Conservation (phyloP, 2,329 filamentous ascomycete genomes). For the Sarocladiaceae sp. region DNA sequence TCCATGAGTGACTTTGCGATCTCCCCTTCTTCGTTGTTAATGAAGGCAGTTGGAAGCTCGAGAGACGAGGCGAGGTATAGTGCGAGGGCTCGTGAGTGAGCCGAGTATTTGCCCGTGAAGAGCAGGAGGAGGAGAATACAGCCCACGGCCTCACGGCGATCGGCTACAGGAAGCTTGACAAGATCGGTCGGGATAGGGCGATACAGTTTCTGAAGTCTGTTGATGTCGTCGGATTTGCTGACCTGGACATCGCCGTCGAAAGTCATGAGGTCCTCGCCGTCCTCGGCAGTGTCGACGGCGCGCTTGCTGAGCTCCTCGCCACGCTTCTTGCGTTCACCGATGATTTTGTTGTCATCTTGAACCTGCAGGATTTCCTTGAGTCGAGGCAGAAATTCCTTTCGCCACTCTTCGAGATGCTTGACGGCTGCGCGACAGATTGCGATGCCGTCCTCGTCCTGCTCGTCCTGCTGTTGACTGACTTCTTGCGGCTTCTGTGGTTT, state of each 20-base stretch:
- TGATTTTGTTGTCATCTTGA: constrained; percentile 40
- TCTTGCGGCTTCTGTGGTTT: constrained; percentile 7
- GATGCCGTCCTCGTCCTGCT: constrained; percentile 16
- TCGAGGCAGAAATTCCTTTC: constrained; percentile 59
- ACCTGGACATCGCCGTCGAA: constrained; percentile 27
- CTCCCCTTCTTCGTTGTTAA: constrained; percentile 66
- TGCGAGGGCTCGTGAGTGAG: constrained; percentile 63
- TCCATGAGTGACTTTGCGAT: constrained; percentile 70
- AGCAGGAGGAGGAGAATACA: constrained; percentile 65
- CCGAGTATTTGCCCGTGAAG: constrained; percentile 67
- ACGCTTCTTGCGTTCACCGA: constrained; percentile 39
- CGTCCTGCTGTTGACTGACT: neutral
- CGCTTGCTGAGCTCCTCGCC: constrained; percentile 34
- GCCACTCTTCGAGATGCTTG: constrained; percentile 71
- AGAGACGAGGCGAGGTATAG: constrained; percentile 64
- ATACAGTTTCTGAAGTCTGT: constrained; percentile 44
- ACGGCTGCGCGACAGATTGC: constrained; percentile 49
- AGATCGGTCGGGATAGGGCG: constrained; percentile 48
- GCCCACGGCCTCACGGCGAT: constrained; percentile 59
- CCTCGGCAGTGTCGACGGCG: constrained; percentile 25
- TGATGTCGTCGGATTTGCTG: constrained; percentile 31
- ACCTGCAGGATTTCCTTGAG: constrained; percentile 61
- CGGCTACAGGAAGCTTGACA: constrained; percentile 48
- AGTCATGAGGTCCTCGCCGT: constrained; percentile 33
- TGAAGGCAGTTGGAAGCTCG: constrained; percentile 51